Evolutionary conservation across 768 basidiomycete species (phyloP).

Genomic region (Asterophora lycoperdoides): DNA sequence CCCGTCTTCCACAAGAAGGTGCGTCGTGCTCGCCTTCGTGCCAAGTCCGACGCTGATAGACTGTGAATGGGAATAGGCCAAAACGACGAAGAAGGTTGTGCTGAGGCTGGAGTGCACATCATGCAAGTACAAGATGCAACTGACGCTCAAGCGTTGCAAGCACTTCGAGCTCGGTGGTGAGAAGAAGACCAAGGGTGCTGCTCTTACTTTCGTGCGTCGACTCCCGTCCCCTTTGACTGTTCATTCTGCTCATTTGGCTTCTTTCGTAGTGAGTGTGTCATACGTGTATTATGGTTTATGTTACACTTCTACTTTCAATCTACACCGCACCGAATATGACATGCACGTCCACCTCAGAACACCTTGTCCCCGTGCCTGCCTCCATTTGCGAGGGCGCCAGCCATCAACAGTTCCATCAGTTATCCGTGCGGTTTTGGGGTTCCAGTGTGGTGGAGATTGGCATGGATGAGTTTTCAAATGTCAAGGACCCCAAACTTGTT

Average conservation of each 20-base stretch:
- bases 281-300: constrained; percentile 18
- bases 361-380: neutral
- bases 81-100: constrained; percentile 99
- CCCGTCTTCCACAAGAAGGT: constrained; percentile 99
- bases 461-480: too few relatives aligned
- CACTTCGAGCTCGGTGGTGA: constrained; percentile 99
- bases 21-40: constrained; percentile 12
- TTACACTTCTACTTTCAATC: constrained; percentile 10
- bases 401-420: too few relatives aligned
- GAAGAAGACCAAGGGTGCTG: constrained; percentile 99
- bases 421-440: neutral
- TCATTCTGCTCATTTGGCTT: neutral
- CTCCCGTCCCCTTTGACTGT: neutral
- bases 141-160: constrained; percentile 98
- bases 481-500: too few relatives aligned
- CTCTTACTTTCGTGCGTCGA: constrained; percentile 82
- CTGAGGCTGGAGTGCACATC: constrained; percentile 95
- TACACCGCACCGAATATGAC: constrained; percentile 20
- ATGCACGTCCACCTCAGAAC: constrained; percentile 9
- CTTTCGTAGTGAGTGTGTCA: constrained; percentile 16
- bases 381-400: neutral
- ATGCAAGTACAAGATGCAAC: constrained; percentile 98
- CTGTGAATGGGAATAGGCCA: constrained; percentile 52
- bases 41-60: neutral
- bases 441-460: too few relatives aligned